Evolutionary conservation across 306 rosid species (phyloP), one percentile per base, ranked within the genome.

Genomic region (Canavalia ensiformis): DNA sequence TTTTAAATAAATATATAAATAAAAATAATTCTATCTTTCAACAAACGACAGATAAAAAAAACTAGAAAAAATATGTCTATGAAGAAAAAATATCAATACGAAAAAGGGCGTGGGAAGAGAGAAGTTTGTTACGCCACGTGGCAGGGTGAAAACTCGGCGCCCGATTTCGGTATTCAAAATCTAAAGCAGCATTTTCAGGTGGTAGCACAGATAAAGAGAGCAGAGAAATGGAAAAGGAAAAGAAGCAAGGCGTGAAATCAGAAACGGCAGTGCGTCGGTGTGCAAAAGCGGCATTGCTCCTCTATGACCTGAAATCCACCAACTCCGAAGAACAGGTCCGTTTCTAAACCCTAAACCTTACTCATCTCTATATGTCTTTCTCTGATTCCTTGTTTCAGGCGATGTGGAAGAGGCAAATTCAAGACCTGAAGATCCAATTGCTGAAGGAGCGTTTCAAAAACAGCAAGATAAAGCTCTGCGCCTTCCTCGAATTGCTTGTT

Each of bases 221-320:
- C 63, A 37, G 29, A 74, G 33, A 34, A 2, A 79, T 76, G 71
- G 85, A 88, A 68, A 71, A 82, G 64, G 59, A 59, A 28, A 83
- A 58, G 49, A 87, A 60, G 74, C 77, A 44, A 5, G 3, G 74
- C 47, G 71, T 56, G 84, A 71, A 70, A 77, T 83, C 88, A 46
- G 79, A 25, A 72, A 58, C 35, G 4, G 82, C 65, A 31, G 1
- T 82, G 2, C 75, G 81, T 44, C 91, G 88, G 18, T 86, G 92
- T 75, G 90, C 91, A 8, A 92, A 89, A 78, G 94, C 89, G 6
- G 90, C 90, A 5, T 25, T 89, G 65, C 80, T 92, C 68, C 88
- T 90, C 49, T 81, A 82, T 8, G 28, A 80, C 30, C 81, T 90
- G 83, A 86, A 86, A 76, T 81, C 92, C 52, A 11, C 52, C 70